These are phyloP conservation scores for Heliocybe sulcata DNA, from an alignment of 1,284 basidiomycete species.

Conservation along the genomic window DNA sequence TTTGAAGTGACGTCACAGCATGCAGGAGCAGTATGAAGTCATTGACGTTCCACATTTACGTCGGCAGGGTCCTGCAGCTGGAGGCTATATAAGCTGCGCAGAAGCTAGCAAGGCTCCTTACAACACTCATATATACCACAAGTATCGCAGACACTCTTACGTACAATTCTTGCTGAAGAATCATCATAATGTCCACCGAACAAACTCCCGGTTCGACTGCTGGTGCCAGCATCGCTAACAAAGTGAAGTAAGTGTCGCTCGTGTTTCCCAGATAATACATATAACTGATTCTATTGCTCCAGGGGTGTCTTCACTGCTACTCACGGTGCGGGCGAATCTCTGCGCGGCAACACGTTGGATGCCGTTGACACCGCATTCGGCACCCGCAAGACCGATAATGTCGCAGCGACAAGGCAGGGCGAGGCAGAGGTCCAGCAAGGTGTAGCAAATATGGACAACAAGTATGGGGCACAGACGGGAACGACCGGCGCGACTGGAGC, in stretches of 20 bases:
- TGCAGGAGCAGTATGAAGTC: no score
- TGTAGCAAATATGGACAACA: neutral
- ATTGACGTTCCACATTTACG: no score
- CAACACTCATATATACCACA: no score
- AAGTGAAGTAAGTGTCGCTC: constrained; percentile 3
- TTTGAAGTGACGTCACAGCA: no score
- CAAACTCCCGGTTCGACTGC: neutral
- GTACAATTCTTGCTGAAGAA: no score
- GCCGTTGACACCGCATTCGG: constrained; percentile 3
- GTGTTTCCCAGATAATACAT: neutral
- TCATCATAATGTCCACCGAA: neutral
- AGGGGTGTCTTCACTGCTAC: neutral
- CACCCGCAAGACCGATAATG: neutral
- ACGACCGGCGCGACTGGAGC: neutral
- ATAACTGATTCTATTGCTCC: neutral
- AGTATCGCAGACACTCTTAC: no score
- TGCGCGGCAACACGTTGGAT: constrained; percentile 4
- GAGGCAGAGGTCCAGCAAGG: neutral
- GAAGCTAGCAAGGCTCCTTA: no score
- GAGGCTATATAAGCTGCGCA: no score
- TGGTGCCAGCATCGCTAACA: neutral
- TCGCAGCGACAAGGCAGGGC: neutral
- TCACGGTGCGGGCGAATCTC: constrained; percentile 1
- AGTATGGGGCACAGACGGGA: neutral
- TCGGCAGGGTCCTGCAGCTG: no score